Conservation (phyloP, 2,329 filamentous ascomycete genomes). For the Cephalotrichum gorgonifer region DNA sequence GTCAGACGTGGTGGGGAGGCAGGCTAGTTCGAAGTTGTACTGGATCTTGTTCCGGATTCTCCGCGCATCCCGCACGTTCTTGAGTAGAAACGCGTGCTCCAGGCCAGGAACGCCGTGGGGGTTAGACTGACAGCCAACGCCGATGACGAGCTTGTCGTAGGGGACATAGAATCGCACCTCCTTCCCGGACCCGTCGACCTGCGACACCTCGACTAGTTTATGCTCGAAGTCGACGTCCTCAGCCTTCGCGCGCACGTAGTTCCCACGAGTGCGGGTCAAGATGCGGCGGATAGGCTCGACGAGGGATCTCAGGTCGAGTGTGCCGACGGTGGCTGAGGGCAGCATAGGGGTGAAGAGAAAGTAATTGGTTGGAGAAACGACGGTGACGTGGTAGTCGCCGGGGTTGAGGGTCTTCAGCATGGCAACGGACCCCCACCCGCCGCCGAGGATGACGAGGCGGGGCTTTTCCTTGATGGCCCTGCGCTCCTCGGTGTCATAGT, state of each 20-base stretch:
- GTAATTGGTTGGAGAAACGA: slow-evolving; percentile 90
- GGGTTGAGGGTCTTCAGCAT: slow-evolving; percentile 82
- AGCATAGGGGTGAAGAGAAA: slow-evolving; percentile 98
- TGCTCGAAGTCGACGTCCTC: slow-evolving; percentile 86
- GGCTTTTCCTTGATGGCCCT: slow-evolving; percentile 74
- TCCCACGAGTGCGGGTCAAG: slow-evolving; percentile 64
- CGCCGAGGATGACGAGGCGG: slow-evolving; percentile 81
- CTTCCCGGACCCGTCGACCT: slow-evolving; percentile 60
- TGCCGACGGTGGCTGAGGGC: slow-evolving; percentile 92
- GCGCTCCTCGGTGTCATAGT: slow-evolving; percentile 68
- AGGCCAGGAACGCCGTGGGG: slow-evolving; percentile 92
- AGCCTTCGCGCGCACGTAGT: slow-evolving; percentile 81
- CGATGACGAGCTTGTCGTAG: slow-evolving; percentile 92
- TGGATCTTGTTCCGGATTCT: slow-evolving; percentile 82
- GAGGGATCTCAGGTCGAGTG: slow-evolving; percentile 78
- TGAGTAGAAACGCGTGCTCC: slow-evolving; percentile 88
- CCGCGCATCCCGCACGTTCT: slow-evolving; percentile 87
- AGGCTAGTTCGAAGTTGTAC: slow-evolving; percentile 81
- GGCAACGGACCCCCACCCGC: slow-evolving; percentile 90
- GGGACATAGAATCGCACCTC: slow-evolving; percentile 82
- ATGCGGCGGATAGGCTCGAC: slow-evolving; percentile 90
- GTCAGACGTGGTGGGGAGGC: slow-evolving; percentile 83
- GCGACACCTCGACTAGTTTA: slow-evolving; percentile 80
- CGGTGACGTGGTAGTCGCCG: slow-evolving; percentile 90
- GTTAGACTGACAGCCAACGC: slow-evolving; percentile 86